Evolutionary conservation across 176 grass and related monocot species (phyloP).

Genomic region (Oropetium thomaeum): DNA sequence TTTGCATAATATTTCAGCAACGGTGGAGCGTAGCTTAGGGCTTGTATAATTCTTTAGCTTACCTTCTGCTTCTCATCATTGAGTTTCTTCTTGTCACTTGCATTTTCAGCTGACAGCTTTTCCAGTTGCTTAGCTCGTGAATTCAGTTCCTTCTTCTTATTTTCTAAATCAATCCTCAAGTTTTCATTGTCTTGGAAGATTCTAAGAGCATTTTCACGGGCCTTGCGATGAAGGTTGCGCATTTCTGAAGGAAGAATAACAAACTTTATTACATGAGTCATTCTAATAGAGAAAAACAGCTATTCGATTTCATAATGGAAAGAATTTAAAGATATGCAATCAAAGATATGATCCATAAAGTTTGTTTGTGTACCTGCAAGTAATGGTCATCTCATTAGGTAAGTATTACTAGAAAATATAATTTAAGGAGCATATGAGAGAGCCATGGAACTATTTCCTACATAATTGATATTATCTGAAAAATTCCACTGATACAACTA

Average conservation of each 20-base stretch:
- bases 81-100: slow-evolving; percentile 63
- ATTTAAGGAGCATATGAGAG: slow-evolving; percentile 8
- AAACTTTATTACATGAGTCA: slow-evolving; percentile 5
- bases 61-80: slow-evolving; percentile 75
- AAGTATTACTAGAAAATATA: neutral
- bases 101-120: slow-evolving; percentile 65
- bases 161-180: slow-evolving; percentile 71
- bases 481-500: neutral
- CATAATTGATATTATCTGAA: slow-evolving; percentile 11
- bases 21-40: neutral
- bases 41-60: slow-evolving; percentile 24
- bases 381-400: neutral
- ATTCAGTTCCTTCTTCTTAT: slow-evolving; percentile 63
- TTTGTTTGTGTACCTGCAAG: neutral
- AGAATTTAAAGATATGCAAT: neutral
- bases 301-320: slow-evolving; percentile 7
- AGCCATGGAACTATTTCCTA: neutral
- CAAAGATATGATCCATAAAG: neutral
- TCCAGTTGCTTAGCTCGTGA: slow-evolving; percentile 55
- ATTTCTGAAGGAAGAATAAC: slow-evolving; percentile 55
- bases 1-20: slow-evolving; percentile 15
- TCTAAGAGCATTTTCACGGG: slow-evolving; percentile 56
- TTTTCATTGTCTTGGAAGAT: slow-evolving; percentile 75
- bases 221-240: slow-evolving; percentile 56
- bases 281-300: neutral